These are phyloP conservation scores for Tolypocladium ovalisporum DNA, from an alignment of 2,329 filamentous ascomycete species.

Conservation along the genomic window DNA sequence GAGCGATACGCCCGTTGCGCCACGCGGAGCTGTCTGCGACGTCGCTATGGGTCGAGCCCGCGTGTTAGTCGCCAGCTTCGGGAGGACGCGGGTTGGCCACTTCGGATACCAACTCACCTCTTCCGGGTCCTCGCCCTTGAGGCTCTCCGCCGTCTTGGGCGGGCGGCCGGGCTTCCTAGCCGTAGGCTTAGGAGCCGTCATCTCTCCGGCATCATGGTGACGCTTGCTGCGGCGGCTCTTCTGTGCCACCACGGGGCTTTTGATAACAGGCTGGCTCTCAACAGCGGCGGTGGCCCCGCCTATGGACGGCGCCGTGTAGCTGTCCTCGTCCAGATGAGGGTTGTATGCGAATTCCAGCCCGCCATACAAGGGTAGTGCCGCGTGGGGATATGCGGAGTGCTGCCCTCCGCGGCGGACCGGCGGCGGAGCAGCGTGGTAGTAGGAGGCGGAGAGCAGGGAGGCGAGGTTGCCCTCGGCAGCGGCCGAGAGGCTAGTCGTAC, in stretches of 20 bases:
- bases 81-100: background rate
- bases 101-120: slow-evolving; percentile 1
- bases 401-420: background rate
- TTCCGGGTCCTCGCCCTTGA: background rate
- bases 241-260: background rate
- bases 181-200: too few species aligned
- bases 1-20: slow-evolving; percentile 71
- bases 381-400: background rate
- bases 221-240: background rate
- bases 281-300: background rate
- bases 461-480: background rate
- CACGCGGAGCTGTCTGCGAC: slow-evolving; percentile 69
- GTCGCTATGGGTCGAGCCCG: slow-evolving; percentile 36
- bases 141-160: background rate
- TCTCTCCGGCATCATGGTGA: background rate
- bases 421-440: background rate
- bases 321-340: background rate
- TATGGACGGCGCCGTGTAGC: background rate
- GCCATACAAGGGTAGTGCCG: background rate
- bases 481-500: background rate
- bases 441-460: background rate
- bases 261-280: background rate
- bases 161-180: background rate
- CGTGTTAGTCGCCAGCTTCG: background rate
- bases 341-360: background rate